Base-by-base conservation (phyloP, 805 yeast species). In the Monosporozyma aquatica region DNA sequence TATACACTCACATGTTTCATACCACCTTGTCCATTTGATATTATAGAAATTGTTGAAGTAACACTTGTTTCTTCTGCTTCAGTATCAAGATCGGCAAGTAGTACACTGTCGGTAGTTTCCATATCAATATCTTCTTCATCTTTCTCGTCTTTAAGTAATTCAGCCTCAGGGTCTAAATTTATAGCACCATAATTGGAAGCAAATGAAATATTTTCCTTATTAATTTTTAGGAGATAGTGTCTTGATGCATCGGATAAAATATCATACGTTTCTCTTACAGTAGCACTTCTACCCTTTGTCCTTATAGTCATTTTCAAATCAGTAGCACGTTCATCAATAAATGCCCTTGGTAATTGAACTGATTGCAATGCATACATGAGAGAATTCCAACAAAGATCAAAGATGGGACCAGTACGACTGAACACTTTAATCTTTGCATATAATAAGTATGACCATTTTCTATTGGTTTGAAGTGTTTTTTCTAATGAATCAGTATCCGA, bases 11-110 rank as follows among this genome's bases (percentile, higher is more conserved):
- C 61, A 22, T 70, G 65, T 41, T 66, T 70, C 41, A 74, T 56
- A 15, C 51, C 49, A 2, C 65, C 61, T 20, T 59, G 56, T 1
- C 49, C 40, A 23, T 47, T 44, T 33, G 54, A 54, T 29, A 60
- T 50, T 13, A 78, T 68, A 1, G 69, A 62, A 13, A 85, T 62
- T 15, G 76, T 70, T 34, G 83, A 75, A 35, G 62, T 62, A 3
- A 80, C 69, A 25, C 78, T 69, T 10, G 67, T 55, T 53, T 86
- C 94, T 59, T 87, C 96, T 5, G 87, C 82, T 46, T 82, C 90
- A 11, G 94, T 94, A 57, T 86, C 94, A 32, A 85, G 54, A 56
- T 87, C 96, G 1, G 84, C 78, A 37, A 87, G 58, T 13, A 85
- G 52, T 0, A 77, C 66, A 1, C 73, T 49, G 20, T 58, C 41